These are phyloP conservation scores for Trichosporon sp. DNA, from an alignment of 1,284 basidiomycete species.

Conservation along the genomic window DNA sequence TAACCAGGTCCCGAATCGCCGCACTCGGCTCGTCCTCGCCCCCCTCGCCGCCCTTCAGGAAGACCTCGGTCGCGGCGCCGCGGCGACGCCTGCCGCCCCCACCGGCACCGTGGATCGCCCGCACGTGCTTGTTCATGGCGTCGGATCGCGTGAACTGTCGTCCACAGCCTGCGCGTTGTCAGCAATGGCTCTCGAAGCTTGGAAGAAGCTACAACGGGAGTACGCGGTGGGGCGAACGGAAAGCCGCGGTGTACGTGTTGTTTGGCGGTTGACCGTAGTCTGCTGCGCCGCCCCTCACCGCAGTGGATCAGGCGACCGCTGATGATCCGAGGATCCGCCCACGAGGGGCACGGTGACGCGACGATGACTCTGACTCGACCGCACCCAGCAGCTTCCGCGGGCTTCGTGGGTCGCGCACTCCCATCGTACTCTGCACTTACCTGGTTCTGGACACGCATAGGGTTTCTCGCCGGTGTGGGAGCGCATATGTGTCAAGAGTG, in stretches of 20 bases:
- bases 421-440: slow-evolving; percentile 28
- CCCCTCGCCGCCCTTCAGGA: slow-evolving; percentile 3
- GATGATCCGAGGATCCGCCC: background rate
- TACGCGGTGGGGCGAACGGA: too few species aligned
- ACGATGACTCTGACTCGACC: background rate
- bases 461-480: slow-evolving; percentile 98
- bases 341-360: background rate
- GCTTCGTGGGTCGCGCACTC: too few species aligned
- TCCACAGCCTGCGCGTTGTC: slow-evolving; percentile 67
- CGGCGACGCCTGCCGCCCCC: background rate
- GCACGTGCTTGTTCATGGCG: slow-evolving; percentile 63
- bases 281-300: background rate
- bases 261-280: background rate
- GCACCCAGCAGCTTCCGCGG: too few species aligned
- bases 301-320: background rate
- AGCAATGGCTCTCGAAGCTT: background rate
- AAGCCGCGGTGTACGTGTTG: too few species aligned
- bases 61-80: slow-evolving; percentile 2
- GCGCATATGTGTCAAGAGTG: slow-evolving; percentile 64
- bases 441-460: slow-evolving; percentile 71
- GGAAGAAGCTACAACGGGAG: background rate
- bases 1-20: slow-evolving; percentile 18
- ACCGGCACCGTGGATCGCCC: slow-evolving; percentile 25
- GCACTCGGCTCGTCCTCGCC: slow-evolving; percentile 15
- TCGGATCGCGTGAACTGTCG: slow-evolving; percentile 95